Percentiles rank a stretch among this genome's conserved stretches.
phyloP scores from a whole-genome alignment of 2,329 filamentous ascomycete species.

The Cladosporium halotolerans region DNA sequence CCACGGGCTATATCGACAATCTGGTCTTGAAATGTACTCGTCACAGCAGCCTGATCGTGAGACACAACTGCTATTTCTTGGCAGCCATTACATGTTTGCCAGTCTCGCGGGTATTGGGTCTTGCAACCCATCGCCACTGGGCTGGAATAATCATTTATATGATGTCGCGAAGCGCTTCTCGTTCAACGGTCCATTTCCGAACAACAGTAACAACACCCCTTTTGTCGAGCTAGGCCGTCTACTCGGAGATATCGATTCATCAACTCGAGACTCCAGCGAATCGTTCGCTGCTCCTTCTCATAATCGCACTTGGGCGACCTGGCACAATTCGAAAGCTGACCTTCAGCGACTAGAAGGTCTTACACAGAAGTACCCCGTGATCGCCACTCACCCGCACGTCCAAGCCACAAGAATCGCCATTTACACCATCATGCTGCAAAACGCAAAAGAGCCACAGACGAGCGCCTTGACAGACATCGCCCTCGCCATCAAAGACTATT shows the following conservation, averaged over 20 bases:
- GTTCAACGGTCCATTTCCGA: background rate
- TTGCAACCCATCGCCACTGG: conserved; percentile 21
- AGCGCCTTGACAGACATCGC: conserved; percentile 2
- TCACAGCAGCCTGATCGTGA: conserved; percentile 11
- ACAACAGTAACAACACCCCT: background rate
- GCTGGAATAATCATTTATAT: conserved; percentile 15
- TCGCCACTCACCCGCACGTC: conserved; percentile 14
- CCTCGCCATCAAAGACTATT: conserved; percentile 23
- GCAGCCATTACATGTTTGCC: conserved; percentile 23
- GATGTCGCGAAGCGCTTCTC: background rate
- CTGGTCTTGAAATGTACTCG: conserved; percentile 9
- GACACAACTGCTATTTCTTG: conserved; percentile 18
- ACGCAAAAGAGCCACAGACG: background rate
- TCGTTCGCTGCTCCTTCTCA: background rate
- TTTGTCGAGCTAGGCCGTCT: conserved; percentile 13
- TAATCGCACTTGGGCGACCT: conserved; percentile 1
- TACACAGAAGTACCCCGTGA: background rate
- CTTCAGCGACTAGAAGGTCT: conserved; percentile 2
- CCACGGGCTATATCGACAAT: conserved; percentile 19
- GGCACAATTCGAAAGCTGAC: conserved; percentile 4
- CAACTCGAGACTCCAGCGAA: conserved; percentile 17
- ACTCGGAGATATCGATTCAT: conserved; percentile 17
- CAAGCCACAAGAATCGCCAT: conserved; percentile 15
- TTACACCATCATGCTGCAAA: conserved; percentile 20
- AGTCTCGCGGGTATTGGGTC: conserved; percentile 20